Conservation (phyloP, 2,329 filamentous ascomycete genomes). For the Chaetomiaceae sp. region DNA sequence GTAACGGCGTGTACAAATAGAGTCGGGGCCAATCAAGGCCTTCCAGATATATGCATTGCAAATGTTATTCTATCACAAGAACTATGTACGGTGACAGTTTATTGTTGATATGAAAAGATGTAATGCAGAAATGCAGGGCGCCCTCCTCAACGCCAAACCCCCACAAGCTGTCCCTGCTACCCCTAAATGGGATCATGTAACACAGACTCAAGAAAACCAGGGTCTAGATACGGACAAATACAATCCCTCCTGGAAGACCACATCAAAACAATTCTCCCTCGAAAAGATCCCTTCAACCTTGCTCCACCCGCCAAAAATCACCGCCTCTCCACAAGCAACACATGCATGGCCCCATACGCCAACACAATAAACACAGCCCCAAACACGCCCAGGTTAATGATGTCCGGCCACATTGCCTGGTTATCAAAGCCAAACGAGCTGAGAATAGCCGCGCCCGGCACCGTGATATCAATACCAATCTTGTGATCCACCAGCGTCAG, state of each 20-base stretch:
- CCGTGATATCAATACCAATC: conserved; percentile 92
- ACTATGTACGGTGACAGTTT: neutral
- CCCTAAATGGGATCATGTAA: neutral
- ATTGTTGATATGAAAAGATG: neutral
- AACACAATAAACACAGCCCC: conserved; percentile 78
- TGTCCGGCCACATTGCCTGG: conserved; percentile 77
- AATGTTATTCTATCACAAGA: neutral
- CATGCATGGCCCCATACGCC: conserved; percentile 89
- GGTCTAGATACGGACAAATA: no score
- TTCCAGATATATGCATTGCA: conserved; percentile 14
- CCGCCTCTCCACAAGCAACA: conserved; percentile 85
- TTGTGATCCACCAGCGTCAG: conserved; percentile 89
- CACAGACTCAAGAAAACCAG: neutral
- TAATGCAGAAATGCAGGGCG: neutral
- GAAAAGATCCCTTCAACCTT: neutral
- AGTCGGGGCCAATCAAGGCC: conserved; percentile 3
- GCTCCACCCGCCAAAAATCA: conserved; percentile 36
- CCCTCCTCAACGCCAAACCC: conserved; percentile 7
- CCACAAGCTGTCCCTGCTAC: neutral
- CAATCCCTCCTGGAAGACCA: neutral
- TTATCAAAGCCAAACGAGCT: conserved; percentile 95
- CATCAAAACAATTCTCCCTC: neutral
- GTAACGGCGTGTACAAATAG: conserved; percentile 24
- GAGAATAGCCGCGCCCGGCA: conserved; percentile 88
- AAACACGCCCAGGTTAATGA: conserved; percentile 76